Conservation (phyloP, 345 rosid species). For the Durio zibethinus region DNA sequence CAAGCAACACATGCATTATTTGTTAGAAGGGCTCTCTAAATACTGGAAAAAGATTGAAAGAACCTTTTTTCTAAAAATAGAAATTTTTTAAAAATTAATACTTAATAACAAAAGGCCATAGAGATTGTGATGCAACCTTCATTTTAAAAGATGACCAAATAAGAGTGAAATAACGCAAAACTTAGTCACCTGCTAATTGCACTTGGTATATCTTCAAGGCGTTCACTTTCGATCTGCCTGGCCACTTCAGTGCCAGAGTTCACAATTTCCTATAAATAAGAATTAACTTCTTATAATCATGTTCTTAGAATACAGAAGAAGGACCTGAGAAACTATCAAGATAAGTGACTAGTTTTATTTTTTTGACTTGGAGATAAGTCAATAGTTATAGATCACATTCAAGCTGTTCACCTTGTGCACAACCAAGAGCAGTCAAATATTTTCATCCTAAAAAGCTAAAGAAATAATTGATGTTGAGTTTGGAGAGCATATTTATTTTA, state of each 20-base stretch:
- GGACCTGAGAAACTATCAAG: neutral
- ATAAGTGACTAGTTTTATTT: neutral
- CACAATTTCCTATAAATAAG: conserved; percentile 56
- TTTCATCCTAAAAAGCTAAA: neutral
- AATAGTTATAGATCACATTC: neutral
- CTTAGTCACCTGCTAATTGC: conserved; percentile 52
- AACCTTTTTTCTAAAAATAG: neutral
- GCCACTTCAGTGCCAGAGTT: conserved; percentile 41
- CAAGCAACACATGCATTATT: neutral
- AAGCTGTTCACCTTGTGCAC: neutral
- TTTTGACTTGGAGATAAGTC: neutral
- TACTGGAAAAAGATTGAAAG: neutral
- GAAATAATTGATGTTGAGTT: neutral
- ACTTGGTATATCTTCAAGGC: conserved; percentile 60
- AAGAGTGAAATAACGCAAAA: conserved; percentile 7
- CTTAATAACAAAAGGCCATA: neutral
- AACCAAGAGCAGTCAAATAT: neutral
- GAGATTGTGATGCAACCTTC: neutral
- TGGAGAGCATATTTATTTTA: neutral
- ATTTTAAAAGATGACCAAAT: neutral
- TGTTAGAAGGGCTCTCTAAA: neutral
- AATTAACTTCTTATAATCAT: neutral
- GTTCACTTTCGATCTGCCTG: conserved; percentile 61
- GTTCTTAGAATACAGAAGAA: conserved; percentile 12
- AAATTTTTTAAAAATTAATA: neutral